A percentile compares a stretch with the other conserved stretches of the same genome.
Conservation (phyloP, 108 stramenopile genomes). For the Aurantiochytrium sp. region DNA sequence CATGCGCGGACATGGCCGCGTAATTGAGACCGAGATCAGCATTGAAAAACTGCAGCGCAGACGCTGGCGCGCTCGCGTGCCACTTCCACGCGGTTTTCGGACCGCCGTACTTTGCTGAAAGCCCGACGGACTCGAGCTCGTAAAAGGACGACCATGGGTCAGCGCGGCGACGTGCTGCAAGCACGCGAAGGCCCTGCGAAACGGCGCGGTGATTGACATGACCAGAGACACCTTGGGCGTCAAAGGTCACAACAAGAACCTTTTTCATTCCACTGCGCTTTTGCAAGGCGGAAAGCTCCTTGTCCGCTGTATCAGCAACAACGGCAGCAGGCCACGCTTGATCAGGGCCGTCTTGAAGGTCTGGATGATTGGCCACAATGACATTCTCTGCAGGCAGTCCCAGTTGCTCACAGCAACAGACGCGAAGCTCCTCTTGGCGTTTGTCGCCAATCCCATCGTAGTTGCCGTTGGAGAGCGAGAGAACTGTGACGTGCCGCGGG, state of each 20-base stretch:
- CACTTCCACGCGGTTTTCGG: neutral
- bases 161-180: neutral
- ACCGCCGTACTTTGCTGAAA: neutral
- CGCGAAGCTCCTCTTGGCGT: constrained; percentile 34
- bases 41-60: neutral
- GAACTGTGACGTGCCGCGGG: constrained; percentile 16
- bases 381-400: neutral
- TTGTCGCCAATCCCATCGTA: constrained; percentile 32
- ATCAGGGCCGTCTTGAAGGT: constrained; percentile 32
- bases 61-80: neutral
- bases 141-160: neutral
- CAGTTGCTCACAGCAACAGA: constrained; percentile 20
- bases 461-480: constrained; percentile 49
- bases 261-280: neutral
- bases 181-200: neutral
- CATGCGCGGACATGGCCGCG: constrained; percentile 39
- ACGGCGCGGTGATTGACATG: constrained; percentile 38
- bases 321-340: neutral
- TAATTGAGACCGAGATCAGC: neutral
- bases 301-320: constrained; percentile 21
- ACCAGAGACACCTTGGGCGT: constrained; percentile 45
- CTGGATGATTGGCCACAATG: constrained; percentile 19
- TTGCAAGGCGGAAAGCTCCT: constrained; percentile 15
- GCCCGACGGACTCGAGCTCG: neutral
- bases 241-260: constrained; percentile 38